These are phyloP conservation scores for Selaginella tamariscina DNA, from an alignment of 75 land plant genomes.

Conservation along the genomic window DNA sequence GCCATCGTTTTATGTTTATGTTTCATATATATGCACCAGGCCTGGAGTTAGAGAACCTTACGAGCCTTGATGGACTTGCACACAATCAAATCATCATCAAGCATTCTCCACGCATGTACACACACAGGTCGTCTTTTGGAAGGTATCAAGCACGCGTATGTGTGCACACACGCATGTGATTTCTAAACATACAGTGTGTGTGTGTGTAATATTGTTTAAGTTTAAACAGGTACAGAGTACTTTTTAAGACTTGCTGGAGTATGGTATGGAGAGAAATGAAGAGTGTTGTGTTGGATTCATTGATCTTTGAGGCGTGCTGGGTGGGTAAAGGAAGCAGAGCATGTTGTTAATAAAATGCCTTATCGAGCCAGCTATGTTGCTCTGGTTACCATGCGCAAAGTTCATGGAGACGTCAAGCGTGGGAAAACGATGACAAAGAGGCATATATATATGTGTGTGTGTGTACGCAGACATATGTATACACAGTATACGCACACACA, in stretches of 20 bases:
- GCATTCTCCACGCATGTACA: not conserved
- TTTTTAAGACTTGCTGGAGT: not conserved
- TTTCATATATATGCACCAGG: too few species aligned
- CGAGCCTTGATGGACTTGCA: not conserved
- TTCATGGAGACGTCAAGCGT: slow-evolving; percentile 11
- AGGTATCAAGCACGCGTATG: too few species aligned
- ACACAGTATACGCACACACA: too few species aligned
- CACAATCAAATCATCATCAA: not conserved
- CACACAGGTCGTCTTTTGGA: not conserved
- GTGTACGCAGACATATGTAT: too few species aligned
- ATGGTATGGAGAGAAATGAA: not conserved
- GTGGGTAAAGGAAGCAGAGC: slow-evolving; percentile 10
- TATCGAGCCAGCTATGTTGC: not conserved
- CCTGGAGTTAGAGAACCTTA: not conserved
- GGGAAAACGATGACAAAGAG: not conserved
- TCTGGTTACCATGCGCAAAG: not conserved
- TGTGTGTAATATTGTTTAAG: too few species aligned
- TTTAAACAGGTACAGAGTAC: too few species aligned
- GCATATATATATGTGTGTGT: too few species aligned
- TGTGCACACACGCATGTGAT: too few species aligned
- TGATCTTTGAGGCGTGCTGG: slow-evolving; percentile 4
- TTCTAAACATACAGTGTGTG: too few species aligned
- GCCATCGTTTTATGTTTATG: too few species aligned
- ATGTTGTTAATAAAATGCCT: not conserved
- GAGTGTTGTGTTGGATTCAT: not conserved